Percentiles rank a stretch among this genome's conserved stretches.
Evolutionary conservation across 371 early-diverging fungal species (phyloP).

Genomic region (Syncephalis fuscata): DNA sequence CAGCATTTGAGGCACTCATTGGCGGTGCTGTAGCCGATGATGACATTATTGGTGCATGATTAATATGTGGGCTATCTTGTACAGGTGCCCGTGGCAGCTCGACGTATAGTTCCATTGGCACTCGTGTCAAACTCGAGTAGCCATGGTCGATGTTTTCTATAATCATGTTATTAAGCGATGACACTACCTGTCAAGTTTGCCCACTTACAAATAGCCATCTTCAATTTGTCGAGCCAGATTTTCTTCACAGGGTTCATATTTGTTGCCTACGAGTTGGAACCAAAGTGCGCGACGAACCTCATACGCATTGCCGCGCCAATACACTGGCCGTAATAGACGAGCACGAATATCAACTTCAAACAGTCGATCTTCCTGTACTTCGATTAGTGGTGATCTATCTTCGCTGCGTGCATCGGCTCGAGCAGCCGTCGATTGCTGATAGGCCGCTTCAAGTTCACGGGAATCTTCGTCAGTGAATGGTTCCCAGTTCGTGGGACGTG

Average conservation of each 20-base stretch:
- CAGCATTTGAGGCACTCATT: no score
- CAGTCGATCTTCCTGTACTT: conserved; percentile 50
- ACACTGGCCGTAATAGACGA: conserved; percentile 17
- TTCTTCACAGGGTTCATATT: conserved; percentile 63
- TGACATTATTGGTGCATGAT: no score
- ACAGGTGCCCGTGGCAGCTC: no score
- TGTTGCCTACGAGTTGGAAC: conserved; percentile 49
- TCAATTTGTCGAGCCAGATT: conserved; percentile 63
- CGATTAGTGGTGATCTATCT: background rate
- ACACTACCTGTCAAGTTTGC: background rate
- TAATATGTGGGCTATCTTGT: no score
- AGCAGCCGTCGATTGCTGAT: conserved; percentile 5
- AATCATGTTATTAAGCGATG: background rate
- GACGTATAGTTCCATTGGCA: background rate
- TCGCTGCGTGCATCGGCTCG: background rate
- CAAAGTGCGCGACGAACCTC: conserved; percentile 69
- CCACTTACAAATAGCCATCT: conserved; percentile 48
- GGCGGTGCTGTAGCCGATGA: no score
- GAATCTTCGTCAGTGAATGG: conserved; percentile 40
- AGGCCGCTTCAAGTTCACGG: conserved; percentile 32
- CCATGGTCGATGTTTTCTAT: conserved; percentile 42
- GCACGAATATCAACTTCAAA: conserved; percentile 59
- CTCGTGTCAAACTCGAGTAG: conserved; percentile 8
- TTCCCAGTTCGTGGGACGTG: conserved; percentile 27
- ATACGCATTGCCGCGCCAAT: conserved; percentile 67